Percentiles rank a stretch among this genome's conserved stretches.
Conservation (phyloP, 2,329 filamentous ascomycete species). For the Sordariomycetes sp. region DNA sequence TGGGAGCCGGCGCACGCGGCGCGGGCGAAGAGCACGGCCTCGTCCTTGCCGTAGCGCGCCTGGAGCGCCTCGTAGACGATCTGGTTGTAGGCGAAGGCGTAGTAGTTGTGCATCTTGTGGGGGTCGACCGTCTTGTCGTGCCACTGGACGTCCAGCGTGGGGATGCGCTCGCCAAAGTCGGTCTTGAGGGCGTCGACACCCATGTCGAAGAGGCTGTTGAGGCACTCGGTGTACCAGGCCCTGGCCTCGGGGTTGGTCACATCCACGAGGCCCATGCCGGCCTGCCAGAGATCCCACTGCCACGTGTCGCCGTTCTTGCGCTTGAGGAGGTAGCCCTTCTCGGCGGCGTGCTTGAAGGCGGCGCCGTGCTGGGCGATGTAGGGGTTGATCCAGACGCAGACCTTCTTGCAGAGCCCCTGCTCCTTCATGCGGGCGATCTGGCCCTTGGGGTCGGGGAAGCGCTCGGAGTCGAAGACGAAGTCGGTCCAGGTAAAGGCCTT, state of each 20-base stretch:
- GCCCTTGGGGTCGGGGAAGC: slow-evolving; percentile 58
- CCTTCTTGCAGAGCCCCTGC: slow-evolving; percentile 49
- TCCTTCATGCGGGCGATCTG: slow-evolving; percentile 57
- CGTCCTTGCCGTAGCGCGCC: slow-evolving; percentile 36
- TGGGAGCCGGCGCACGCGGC: slow-evolving; percentile 60
- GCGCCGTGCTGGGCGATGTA: slow-evolving; percentile 63
- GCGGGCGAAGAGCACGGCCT: slow-evolving; percentile 58
- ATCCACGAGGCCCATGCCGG: slow-evolving; percentile 66
- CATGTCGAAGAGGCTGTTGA: slow-evolving; percentile 55
- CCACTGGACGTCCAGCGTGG: slow-evolving; percentile 56
- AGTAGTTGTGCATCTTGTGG: slow-evolving; percentile 67
- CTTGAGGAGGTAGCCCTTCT: slow-evolving; percentile 61
- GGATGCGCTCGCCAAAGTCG: slow-evolving; percentile 67
- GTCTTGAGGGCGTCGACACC: slow-evolving; percentile 69
- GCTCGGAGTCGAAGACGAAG: slow-evolving; percentile 59
- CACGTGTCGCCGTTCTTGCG: slow-evolving; percentile 60
- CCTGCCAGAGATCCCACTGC: slow-evolving; percentile 73
- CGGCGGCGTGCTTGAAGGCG: slow-evolving; percentile 53
- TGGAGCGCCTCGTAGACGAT: slow-evolving; percentile 58
- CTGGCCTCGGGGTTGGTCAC: slow-evolving; percentile 64
- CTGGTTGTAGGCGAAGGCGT: slow-evolving; percentile 65
- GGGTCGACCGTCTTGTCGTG: slow-evolving; percentile 50
- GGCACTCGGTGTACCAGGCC: slow-evolving; percentile 53
- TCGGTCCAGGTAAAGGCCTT: slow-evolving; percentile 68
- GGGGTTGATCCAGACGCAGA: slow-evolving; percentile 70